Percentiles rank a stretch among this genome's conserved stretches.
Conservation (phyloP, 257 asterid species). For the Capsicum chinense region DNA sequence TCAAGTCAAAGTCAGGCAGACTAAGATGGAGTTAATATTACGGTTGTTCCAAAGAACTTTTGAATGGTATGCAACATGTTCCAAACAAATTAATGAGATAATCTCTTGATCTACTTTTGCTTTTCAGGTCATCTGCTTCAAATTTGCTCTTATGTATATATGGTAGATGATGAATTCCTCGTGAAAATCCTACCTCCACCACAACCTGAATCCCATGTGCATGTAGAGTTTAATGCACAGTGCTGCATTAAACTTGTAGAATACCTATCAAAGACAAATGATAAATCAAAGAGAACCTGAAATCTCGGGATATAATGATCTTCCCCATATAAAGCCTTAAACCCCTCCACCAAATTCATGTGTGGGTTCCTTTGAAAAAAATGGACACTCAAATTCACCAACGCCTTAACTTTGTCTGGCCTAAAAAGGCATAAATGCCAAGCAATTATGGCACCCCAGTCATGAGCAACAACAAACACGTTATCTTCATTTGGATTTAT, state of each 20-base stretch:
- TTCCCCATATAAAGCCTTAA: slow-evolving; percentile 51
- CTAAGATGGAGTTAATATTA: no score
- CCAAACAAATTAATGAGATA: not conserved
- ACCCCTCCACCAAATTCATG: slow-evolving; percentile 37
- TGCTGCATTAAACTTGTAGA: no score
- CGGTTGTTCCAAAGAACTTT: not conserved
- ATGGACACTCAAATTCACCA: slow-evolving; percentile 62
- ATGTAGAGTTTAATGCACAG: not conserved
- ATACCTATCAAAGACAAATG: not conserved
- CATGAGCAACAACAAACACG: slow-evolving; percentile 86
- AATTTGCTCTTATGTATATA: no score
- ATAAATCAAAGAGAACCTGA: slow-evolving; percentile 6
- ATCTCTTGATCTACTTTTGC: no score
- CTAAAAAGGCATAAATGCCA: slow-evolving; percentile 69
- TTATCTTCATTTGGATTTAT: slow-evolving; percentile 48
- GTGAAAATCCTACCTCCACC: no score
- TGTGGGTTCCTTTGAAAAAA: slow-evolving; percentile 49
- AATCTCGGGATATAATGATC: slow-evolving; percentile 69
- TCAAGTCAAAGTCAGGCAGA: no score
- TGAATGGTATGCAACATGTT: not conserved
- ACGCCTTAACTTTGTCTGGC: slow-evolving; percentile 67
- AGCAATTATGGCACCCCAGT: slow-evolving; percentile 76
- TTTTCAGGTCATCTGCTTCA: no score
- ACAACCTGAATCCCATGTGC: not conserved
- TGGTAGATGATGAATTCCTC: no score